Conservation (phyloP, 306 rosid species). For the Calophaca sinica region DNA sequence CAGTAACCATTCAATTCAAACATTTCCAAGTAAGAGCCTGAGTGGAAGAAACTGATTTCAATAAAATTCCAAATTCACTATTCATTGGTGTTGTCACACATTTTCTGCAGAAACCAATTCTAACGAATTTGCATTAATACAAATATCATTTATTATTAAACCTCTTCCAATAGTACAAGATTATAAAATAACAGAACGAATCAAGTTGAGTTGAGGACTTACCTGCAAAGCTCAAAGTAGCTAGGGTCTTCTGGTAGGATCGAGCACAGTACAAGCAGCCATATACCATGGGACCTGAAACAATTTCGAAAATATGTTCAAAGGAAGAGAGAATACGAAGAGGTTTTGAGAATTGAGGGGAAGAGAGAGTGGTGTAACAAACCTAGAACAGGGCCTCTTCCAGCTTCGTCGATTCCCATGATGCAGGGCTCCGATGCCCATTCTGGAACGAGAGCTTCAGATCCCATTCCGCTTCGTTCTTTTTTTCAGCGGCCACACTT, state of each 20-base stretch:
- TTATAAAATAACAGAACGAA: neutral
- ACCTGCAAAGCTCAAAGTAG: slow-evolving; percentile 89
- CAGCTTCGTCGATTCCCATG: slow-evolving; percentile 98
- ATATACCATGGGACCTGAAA: slow-evolving; percentile 87
- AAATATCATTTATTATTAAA: neutral
- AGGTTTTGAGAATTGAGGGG: neutral
- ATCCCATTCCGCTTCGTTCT: slow-evolving; percentile 52
- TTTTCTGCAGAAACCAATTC: neutral
- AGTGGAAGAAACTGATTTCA: neutral
- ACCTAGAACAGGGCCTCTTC: slow-evolving; percentile 97
- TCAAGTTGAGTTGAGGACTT: neutral
- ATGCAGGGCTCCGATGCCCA: slow-evolving; percentile 83
- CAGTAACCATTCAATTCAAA: neutral
- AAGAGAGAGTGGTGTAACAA: neutral
- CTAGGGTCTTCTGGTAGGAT: slow-evolving; percentile 72
- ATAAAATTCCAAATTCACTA: neutral
- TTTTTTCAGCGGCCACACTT: neutral
- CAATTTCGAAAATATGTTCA: neutral
- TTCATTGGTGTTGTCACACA: neutral
- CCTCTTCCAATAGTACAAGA: neutral
- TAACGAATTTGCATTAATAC: neutral
- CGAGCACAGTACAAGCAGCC: slow-evolving; percentile 81
- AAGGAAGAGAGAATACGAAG: neutral
- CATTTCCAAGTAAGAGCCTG: neutral
- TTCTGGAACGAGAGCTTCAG: slow-evolving; percentile 52